A percentile compares a stretch with the other conserved stretches of the same genome.
phyloP scores from a whole-genome alignment of 2,329 filamentous ascomycete species.

The Fusarium gaditjirri region DNA sequence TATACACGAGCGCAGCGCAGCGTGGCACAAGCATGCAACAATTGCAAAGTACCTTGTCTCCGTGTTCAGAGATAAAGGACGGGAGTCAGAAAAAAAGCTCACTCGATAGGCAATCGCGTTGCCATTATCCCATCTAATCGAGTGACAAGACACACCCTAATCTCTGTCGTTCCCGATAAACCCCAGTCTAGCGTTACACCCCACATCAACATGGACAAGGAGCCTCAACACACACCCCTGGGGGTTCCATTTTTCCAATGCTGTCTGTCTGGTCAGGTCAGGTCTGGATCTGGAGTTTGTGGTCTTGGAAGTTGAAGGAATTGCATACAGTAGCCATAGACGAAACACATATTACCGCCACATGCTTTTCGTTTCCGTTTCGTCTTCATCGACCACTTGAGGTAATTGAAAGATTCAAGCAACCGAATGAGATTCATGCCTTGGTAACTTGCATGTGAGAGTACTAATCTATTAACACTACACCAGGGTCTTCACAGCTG shows the following conservation, averaged over 20 bases:
- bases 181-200: slow-evolving; percentile 32
- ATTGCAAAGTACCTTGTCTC: slow-evolving; percentile 15
- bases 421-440: background rate
- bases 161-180: slow-evolving; percentile 40
- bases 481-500: slow-evolving; percentile 12
- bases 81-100: slow-evolving; percentile 24
- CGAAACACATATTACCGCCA: background rate
- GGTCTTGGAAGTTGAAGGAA: background rate
- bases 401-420: background rate
- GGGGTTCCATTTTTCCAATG: background rate
- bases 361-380: background rate
- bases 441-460: background rate
- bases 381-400: too few relatives aligned
- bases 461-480: slow-evolving; percentile 5
- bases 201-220: slow-evolving; percentile 17
- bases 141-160: slow-evolving; percentile 35
- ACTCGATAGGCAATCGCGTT: slow-evolving; percentile 34
- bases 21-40: slow-evolving; percentile 11
- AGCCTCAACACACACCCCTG: slow-evolving; percentile 21
- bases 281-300: background rate
- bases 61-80: slow-evolving; percentile 17
- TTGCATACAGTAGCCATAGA: too few relatives aligned
- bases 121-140: slow-evolving; percentile 41
- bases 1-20: background rate
- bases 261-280: background rate